A percentile compares a stretch with the other conserved stretches of the same genome.
Evolutionary conservation across 208 protist species (phyloP).

Genomic region (Trypanosoma vivax): DNA sequence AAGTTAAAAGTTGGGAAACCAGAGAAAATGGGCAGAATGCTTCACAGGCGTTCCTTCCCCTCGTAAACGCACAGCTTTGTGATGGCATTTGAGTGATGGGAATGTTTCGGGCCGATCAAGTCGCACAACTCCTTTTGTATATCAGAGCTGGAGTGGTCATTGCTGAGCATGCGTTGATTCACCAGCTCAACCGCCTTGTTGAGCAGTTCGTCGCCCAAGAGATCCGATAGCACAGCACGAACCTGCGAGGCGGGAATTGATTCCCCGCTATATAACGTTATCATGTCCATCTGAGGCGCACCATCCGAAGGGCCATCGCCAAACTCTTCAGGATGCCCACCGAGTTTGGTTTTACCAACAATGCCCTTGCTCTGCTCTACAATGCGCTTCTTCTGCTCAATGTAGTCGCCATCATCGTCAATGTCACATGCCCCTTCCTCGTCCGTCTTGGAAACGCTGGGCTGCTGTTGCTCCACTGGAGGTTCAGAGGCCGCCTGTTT

Average conservation of each 20-base stretch:
- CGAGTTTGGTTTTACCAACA: conserved; percentile 64
- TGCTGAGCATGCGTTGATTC: conserved; percentile 48
- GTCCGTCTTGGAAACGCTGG: conserved; percentile 2
- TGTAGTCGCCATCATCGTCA: conserved; percentile 78
- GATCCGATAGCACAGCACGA: conserved; percentile 51
- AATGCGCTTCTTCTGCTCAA: conserved; percentile 79
- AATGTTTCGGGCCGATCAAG: conserved; percentile 49
- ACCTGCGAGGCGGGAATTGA: conserved; percentile 47
- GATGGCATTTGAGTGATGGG: conserved; percentile 81
- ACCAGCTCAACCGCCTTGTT: conserved; percentile 68
- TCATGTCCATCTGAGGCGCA: conserved; percentile 55
- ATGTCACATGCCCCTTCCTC: conserved; percentile 43
- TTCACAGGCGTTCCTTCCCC: conserved; percentile 51
- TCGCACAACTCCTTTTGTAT: conserved; percentile 63
- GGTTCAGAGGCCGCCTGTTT: conserved; percentile 40
- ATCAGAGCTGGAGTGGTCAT: conserved; percentile 52
- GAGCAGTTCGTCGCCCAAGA: conserved; percentile 60
- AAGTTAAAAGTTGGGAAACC: neutral
- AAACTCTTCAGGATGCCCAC: conserved; percentile 82
- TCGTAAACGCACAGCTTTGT: conserved; percentile 79
- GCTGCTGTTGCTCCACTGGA: conserved; percentile 3
- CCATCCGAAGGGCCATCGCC: conserved; percentile 55
- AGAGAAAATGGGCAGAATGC: neutral
- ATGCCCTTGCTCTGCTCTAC: conserved; percentile 68
- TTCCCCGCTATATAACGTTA: conserved; percentile 53